These are phyloP conservation scores for Acacia confusa DNA, from an alignment of 306 rosid genomes.

Conservation along the genomic window DNA sequence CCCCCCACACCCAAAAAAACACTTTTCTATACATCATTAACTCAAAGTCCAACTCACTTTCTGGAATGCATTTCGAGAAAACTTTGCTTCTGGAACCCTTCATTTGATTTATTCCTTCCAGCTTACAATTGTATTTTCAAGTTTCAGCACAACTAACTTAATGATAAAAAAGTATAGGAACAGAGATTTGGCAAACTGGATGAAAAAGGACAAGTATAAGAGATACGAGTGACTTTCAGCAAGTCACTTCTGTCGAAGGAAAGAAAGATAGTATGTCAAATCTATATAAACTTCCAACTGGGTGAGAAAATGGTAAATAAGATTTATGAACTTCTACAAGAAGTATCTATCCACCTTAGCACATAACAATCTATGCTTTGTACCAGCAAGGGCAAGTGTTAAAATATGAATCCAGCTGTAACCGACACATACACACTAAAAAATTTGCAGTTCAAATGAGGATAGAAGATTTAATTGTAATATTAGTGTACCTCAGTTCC, in stretches of 20 bases:
- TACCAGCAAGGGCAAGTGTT: too few species aligned
- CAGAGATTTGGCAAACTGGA: background rate
- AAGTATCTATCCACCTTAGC: background rate
- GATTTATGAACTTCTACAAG: background rate
- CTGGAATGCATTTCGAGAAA: background rate
- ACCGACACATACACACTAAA: too few species aligned
- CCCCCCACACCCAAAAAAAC: background rate
- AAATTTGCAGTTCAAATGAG: background rate
- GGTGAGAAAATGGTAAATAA: background rate
- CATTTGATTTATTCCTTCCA: background rate
- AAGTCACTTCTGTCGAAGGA: background rate
- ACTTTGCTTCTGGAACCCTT: background rate
- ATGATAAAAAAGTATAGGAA: background rate
- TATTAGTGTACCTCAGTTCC: background rate
- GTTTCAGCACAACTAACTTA: background rate
- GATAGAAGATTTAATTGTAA: background rate
- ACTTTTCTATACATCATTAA: background rate
- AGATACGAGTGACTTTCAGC: background rate
- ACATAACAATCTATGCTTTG: background rate
- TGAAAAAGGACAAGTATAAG: background rate
- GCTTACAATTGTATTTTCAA: background rate
- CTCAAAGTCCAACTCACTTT: background rate
- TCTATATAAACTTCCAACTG: slow-evolving; percentile 13
- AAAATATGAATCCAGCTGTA: background rate
- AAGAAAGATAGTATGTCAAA: background rate